These are phyloP conservation scores for Alisma plantagoaquatica DNA, from an alignment of 106 monocot genomes.

Conservation along the genomic window DNA sequence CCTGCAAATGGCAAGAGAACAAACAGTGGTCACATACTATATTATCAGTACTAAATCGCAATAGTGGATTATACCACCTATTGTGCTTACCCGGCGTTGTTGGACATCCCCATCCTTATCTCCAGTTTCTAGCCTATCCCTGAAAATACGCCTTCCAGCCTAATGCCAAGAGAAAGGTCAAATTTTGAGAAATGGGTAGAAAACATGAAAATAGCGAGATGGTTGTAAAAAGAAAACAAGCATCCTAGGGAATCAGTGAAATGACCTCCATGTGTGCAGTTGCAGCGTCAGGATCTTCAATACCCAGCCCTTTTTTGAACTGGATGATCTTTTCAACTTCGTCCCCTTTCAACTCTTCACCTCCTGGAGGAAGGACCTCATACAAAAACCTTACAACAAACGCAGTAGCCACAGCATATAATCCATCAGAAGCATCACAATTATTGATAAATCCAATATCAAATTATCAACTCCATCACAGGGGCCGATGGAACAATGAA, in stretches of 20 bases:
- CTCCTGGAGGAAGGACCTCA: conserved; percentile 66
- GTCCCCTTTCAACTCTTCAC: conserved; percentile 78
- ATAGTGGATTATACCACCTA: neutral
- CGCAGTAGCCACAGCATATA: neutral
- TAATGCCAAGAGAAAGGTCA: conserved; percentile 6
- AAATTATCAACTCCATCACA: too few species aligned
- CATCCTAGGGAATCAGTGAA: too few species aligned
- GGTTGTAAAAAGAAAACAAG: conserved; percentile 1
- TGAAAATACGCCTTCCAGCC: conserved; percentile 89
- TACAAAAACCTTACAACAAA: conserved; percentile 47
- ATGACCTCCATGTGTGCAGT: conserved; percentile 92
- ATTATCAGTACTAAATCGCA: neutral
- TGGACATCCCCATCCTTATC: conserved; percentile 77
- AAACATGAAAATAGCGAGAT: neutral
- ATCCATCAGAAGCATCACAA: too few species aligned
- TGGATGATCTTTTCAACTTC: conserved; percentile 82
- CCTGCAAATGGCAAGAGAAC: too few species aligned
- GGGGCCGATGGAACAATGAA: too few species aligned
- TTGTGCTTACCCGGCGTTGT: conserved; percentile 62
- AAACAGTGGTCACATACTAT: too few species aligned
- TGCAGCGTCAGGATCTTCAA: conserved; percentile 94
- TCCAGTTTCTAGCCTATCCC: conserved; percentile 84
- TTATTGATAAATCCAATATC: too few species aligned
- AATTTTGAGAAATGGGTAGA: neutral
- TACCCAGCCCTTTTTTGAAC: conserved; percentile 86